phyloP scores from a whole-genome alignment of 78 protist genomes.

The Dictyostelium brefeldianum region DNA sequence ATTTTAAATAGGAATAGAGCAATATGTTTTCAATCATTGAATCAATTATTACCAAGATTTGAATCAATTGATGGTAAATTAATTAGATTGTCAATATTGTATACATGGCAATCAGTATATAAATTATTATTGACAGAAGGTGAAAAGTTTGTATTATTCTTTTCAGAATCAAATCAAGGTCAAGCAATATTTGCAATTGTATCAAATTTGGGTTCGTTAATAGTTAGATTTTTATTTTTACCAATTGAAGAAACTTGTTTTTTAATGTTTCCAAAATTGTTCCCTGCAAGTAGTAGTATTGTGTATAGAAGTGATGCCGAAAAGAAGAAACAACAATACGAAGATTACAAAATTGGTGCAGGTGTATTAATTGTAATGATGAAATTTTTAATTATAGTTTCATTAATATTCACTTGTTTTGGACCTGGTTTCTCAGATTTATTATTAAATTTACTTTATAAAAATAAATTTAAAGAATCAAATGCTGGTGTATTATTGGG shows the following conservation, averaged over 20 bases:
- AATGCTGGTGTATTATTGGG: slow-evolving; percentile 44
- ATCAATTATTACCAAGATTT: slow-evolving; percentile 62
- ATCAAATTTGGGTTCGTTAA: slow-evolving; percentile 56
- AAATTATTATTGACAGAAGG: slow-evolving; percentile 64
- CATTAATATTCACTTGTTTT: slow-evolving; percentile 33
- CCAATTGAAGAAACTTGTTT: slow-evolving; percentile 79
- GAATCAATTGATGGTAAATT: background rate
- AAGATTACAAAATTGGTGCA: slow-evolving; percentile 10
- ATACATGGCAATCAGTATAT: slow-evolving; percentile 78
- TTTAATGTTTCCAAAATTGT: slow-evolving; percentile 76
- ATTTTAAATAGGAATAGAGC: background rate
- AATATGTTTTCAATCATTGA: background rate
- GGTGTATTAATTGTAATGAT: slow-evolving; percentile 19
- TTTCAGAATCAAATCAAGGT: slow-evolving; percentile 11
- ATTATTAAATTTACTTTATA: slow-evolving; percentile 33
- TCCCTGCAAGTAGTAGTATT: background rate
- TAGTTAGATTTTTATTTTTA: slow-evolving; percentile 60
- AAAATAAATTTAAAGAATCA: slow-evolving; percentile 18
- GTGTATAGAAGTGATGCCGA: no score
- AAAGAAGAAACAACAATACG: background rate
- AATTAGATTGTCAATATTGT: slow-evolving; percentile 4
- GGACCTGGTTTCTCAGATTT: slow-evolving; percentile 58
- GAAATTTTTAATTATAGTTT: slow-evolving; percentile 47
- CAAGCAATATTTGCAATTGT: slow-evolving; percentile 74
- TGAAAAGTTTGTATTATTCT: slow-evolving; percentile 56